These are phyloP conservation scores for Gossypium australe DNA, from an alignment of 345 rosid species.

Conservation along the genomic window DNA sequence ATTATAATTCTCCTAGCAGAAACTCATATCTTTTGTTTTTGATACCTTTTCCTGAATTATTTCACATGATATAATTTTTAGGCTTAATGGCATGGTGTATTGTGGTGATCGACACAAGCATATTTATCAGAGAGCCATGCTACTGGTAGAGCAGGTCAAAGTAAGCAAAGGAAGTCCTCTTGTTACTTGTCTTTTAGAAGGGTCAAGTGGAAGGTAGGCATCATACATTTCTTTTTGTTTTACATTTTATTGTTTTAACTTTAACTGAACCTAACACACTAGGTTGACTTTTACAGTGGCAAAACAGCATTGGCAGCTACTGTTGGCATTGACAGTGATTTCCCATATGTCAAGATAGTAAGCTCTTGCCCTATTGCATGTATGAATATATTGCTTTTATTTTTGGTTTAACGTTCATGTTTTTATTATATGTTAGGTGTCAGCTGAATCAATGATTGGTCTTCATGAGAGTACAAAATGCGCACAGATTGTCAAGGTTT, in stretches of 20 bases:
- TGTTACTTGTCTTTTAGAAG: constrained; percentile 92
- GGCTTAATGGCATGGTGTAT: constrained; percentile 88
- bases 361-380: constrained; percentile 23
- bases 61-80: constrained; percentile 21
- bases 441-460: constrained; percentile 95
- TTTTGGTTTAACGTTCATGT: not conserved
- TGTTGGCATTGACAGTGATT: constrained; percentile 89
- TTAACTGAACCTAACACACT: constrained; percentile 8
- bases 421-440: constrained; percentile 42
- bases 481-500: constrained; percentile 87
- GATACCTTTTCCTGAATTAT: constrained; percentile 16
- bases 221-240: not conserved
- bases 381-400: not conserved
- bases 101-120: constrained; percentile 78
- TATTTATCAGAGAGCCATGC: constrained; percentile 85
- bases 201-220: constrained; percentile 82
- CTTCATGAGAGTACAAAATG: constrained; percentile 97
- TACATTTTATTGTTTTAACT: constrained; percentile 11
- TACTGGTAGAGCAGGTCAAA: constrained; percentile 93
- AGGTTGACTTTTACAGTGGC: constrained; percentile 55
- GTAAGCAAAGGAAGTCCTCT: constrained; percentile 95
- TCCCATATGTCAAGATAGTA: constrained; percentile 97
- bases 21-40: not conserved
- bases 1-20: not conserved
- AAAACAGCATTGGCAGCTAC: constrained; percentile 98